phyloP scores from a whole-genome alignment of 2,329 filamentous ascomycete genomes.

The Lanzia echinophila region DNA sequence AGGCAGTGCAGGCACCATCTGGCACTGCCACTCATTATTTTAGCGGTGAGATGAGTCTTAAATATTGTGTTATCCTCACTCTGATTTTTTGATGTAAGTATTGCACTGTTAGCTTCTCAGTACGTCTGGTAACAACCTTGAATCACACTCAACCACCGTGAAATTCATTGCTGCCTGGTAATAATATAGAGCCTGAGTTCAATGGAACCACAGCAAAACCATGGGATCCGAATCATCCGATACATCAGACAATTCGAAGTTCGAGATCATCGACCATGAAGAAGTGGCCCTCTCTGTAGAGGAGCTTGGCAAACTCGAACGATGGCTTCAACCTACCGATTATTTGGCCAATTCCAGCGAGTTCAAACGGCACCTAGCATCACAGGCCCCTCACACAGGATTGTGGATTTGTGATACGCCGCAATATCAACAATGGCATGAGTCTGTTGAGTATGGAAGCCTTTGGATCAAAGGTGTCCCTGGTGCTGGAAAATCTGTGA shows the following conservation, averaged over 20 bases:
- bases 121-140: no score
- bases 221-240: neutral
- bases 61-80: no score
- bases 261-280: neutral
- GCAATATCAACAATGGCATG: conserved; percentile 16
- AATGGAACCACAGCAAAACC: no score
- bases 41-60: no score
- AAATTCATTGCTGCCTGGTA: no score
- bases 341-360: conserved; percentile 15
- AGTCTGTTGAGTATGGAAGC: conserved; percentile 30
- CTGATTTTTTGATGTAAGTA: no score
- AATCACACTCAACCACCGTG: no score
- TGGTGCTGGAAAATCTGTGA: conserved; percentile 38
- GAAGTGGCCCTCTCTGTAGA: neutral
- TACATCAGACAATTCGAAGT: neutral
- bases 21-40: no score
- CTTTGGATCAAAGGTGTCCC: conserved; percentile 42
- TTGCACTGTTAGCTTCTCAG: no score
- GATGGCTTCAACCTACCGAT: conserved; percentile 18
- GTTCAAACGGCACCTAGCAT: conserved; percentile 16
- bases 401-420: conserved; percentile 17
- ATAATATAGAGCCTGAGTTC: no score
- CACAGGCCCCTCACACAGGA: conserved; percentile 15
- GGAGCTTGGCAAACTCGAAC: neutral
- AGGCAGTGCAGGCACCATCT: no score